Base-by-base conservation (phyloP, 164 flowering plant species). In the Dillenia suffruticosa region DNA sequence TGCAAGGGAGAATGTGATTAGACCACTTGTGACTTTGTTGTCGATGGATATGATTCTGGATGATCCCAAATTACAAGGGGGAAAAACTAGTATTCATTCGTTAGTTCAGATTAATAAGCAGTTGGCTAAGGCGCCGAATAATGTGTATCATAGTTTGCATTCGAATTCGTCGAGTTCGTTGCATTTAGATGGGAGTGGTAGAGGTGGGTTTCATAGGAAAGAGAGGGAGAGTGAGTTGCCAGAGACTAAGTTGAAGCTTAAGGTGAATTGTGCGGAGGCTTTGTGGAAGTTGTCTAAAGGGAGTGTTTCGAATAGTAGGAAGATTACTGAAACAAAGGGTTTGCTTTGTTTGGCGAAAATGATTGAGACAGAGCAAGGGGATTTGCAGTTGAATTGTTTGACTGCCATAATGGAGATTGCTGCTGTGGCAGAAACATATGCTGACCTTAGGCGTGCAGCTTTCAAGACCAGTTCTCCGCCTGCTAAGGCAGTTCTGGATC, bases 401-500 rank as follows among this genome's bases (percentile, higher is more conserved):
- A 80, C 76, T 87, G 74, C 92, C 0, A 56, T 86, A 10, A 79
- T 79, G 90, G 96, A 90, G 77, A 82, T 92, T 22, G 71, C 96
- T 19, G 74, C 79, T 0, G 89, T 78, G 0, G 96, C 93, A 2
- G 93, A 90, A 54, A 61, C 61, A 16, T 74, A 82, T 73, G 68
- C 83, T 9, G 92, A 88, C 44, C 82, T 92, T 49, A 70, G 93
- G 51, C 76, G 86, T 16, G 72, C 85, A 2, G 93, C 93, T 24
- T 92, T 88, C 62, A 88, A 76, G 84, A 77, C 89, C 12, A 88
- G 70, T 62, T 88, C 90, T 0, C 84, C 82, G 1, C 85, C 96
- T 32, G 91, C 88, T 1, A 88, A 86, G 67, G 86, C 87, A 8
- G 85, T 86, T 19, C 68, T 88, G 2, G 93, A 84, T 50, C 93